Percentiles rank a stretch among this genome's conserved stretches.
Conservation (phyloP, 148 eudicot species). For the Camellia sinensis region DNA sequence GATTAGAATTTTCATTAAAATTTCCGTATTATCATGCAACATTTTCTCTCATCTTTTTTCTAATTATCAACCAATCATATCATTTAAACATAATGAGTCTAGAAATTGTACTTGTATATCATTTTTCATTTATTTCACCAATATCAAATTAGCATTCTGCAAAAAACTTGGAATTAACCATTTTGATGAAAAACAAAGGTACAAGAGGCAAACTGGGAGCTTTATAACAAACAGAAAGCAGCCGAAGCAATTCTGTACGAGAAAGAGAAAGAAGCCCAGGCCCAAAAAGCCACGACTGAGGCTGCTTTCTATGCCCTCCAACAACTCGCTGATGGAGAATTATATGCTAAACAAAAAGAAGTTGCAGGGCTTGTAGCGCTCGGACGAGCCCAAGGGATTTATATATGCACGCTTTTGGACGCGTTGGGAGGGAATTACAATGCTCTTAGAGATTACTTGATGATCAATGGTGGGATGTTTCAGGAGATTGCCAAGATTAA, state of each 20-base stretch:
- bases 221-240: conserved; percentile 52
- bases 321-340: conserved; percentile 40
- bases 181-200: conserved; percentile 25
- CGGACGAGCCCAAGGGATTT: conserved; percentile 39
- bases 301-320: conserved; percentile 35
- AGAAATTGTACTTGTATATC: no score
- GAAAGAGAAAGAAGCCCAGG: conserved; percentile 32
- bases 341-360: conserved; percentile 38
- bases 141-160: neutral
- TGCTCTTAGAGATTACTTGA: conserved; percentile 54
- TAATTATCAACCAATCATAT: no score
- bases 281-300: conserved; percentile 35
- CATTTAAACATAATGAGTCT: no score
- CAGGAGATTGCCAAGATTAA: conserved; percentile 57
- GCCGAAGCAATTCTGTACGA: conserved; percentile 37
- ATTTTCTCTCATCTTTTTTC: no score
- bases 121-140: no score
- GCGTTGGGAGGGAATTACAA: conserved; percentile 35
- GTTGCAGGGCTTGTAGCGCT: conserved; percentile 28
- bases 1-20: no score
- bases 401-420: conserved; percentile 15
- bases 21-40: no score
- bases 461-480: conserved; percentile 54
- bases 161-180: no score
- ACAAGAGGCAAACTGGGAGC: conserved; percentile 67